Base-by-base conservation (phyloP, 768 basidiomycete species). In the Piloderma croceum region DNA sequence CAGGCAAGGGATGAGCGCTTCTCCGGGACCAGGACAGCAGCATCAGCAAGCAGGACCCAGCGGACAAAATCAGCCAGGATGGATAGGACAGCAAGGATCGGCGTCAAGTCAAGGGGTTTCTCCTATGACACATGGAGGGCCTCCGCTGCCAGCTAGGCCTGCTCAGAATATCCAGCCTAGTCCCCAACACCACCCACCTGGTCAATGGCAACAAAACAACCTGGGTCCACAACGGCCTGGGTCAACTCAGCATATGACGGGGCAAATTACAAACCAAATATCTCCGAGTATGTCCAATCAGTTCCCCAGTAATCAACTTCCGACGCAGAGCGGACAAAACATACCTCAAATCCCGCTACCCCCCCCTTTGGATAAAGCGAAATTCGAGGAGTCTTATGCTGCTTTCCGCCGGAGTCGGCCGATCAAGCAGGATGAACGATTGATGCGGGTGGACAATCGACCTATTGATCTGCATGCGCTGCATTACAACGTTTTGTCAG, bases 391-490 rank as follows among this genome's bases (percentile, higher is more conserved):
- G 3, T 65, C 71, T 12, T 81, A 74, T 51, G 67, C 67, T 36
- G 65, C 56, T 15, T 82, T 68, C 47, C 73, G 72, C 46, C 40
- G 51, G 32, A 71, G 61, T 36, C 67, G 70, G 40, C 55, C 57
- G 6, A 49, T 73, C 34, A 61, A 63, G 18, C 55, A 66, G 12
- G 70, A 75, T 41, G 44, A 54, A 31, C 65, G 65, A 3, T 42
- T 73, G 27, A 43, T 77, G 50, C 63, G 59, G 24, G 62, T 77
- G 27, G 82, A 83, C 7, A 68, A 67, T 39, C 70, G 75, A 24
- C 56, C 46, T 31, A 72, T 87, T n/a, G 78, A 85, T 52, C 56
- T 86, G 22, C 68, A 79, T 59, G 52, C 56, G 23, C 58, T 88
- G 31, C 83, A 87, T 51, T 57, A 59, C 36, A 58, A 70, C 34